phyloP scores from a whole-genome alignment of 2,329 filamentous ascomycete genomes.

The Fusarium albosuccineum region DNA sequence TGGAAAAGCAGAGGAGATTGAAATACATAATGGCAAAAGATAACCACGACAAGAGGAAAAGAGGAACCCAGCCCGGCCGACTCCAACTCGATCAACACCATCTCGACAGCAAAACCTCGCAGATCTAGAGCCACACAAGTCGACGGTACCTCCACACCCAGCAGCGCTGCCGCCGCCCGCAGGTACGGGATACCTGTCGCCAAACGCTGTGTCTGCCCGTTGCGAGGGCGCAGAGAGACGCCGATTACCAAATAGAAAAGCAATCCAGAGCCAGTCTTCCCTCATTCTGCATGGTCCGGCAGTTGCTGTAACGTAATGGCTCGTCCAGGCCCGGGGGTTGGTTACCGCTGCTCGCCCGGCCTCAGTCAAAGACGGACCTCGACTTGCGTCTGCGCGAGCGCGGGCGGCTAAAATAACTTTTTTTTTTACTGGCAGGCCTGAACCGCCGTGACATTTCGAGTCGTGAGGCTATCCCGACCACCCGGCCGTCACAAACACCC shows the following conservation, averaged over 20 bases:
- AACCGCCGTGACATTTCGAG: too few relatives aligned
- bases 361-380: slow-evolving; percentile 28
- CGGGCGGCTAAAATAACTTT: slow-evolving; percentile 44
- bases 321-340: slow-evolving; percentile 33
- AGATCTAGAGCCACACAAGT: slow-evolving; percentile 3
- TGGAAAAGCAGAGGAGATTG: slow-evolving; percentile 49
- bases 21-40: slow-evolving; percentile 57
- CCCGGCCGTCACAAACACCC: background rate
- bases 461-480: too few relatives aligned
- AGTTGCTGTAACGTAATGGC: slow-evolving; percentile 50
- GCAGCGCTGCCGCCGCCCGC: accelerated
- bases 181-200: slow-evolving; percentile 34
- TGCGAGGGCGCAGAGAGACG: slow-evolving; percentile 42
- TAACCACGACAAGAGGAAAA: slow-evolving; percentile 42
- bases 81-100: slow-evolving; percentile 36
- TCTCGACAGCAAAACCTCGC: slow-evolving; percentile 11
- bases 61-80: slow-evolving; percentile 35
- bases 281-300: slow-evolving; percentile 49
- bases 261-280: slow-evolving; percentile 41
- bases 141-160: slow-evolving; percentile 11
- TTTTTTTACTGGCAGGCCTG: slow-evolving; percentile 27
- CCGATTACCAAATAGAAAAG: slow-evolving; percentile 50
- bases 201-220: background rate
- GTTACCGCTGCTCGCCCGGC: slow-evolving; percentile 27
- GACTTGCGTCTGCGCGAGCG: background rate